These are phyloP conservation scores for Dactylonectria macrodidyma DNA, from an alignment of 2,329 filamentous ascomycete species.

Conservation along the genomic window DNA sequence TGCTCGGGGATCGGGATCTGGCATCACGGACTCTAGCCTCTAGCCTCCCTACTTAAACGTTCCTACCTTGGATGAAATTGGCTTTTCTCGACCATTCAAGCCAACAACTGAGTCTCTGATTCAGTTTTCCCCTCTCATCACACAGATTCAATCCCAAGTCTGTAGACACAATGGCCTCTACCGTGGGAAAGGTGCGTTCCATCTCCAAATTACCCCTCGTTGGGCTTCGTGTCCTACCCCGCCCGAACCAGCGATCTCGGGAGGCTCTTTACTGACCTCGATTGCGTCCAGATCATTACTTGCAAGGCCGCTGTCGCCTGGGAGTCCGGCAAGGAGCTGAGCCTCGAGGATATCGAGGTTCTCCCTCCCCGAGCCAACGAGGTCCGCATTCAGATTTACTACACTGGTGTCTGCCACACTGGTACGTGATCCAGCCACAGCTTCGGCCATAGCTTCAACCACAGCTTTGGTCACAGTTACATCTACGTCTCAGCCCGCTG, in stretches of 20 bases:
- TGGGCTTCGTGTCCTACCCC: slow-evolving; percentile 38
- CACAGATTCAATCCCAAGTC: slow-evolving; percentile 35
- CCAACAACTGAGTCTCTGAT: slow-evolving; percentile 26
- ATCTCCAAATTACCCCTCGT: slow-evolving; percentile 41
- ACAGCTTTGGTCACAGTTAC: slow-evolving; percentile 13
- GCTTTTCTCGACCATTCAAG: slow-evolving; percentile 32
- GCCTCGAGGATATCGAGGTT: slow-evolving; percentile 94
- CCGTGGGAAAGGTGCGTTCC: slow-evolving; percentile 65
- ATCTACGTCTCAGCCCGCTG: slow-evolving; percentile 17
- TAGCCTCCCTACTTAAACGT: slow-evolving; percentile 45
- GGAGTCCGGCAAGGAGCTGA: slow-evolving; percentile 93
- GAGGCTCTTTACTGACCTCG: slow-evolving; percentile 34
- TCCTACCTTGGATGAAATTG: slow-evolving; percentile 30
- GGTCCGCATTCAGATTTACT: slow-evolving; percentile 96
- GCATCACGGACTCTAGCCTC: slow-evolving; percentile 38
- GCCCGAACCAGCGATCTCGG: slow-evolving; percentile 32
- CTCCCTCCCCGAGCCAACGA: slow-evolving; percentile 90
- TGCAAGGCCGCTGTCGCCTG: slow-evolving; percentile 99
- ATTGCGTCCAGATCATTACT: slow-evolving; percentile 80
- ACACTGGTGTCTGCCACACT: slow-evolving; percentile 99
- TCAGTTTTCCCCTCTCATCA: slow-evolving; percentile 30
- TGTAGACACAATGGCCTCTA: slow-evolving; percentile 61
- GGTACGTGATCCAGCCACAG: slow-evolving; percentile 65
- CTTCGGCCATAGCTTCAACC: slow-evolving; percentile 6
- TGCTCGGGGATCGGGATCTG: slow-evolving; percentile 51